Conservation (phyloP, 805 yeast species). For the Candida parachauliodes region DNA sequence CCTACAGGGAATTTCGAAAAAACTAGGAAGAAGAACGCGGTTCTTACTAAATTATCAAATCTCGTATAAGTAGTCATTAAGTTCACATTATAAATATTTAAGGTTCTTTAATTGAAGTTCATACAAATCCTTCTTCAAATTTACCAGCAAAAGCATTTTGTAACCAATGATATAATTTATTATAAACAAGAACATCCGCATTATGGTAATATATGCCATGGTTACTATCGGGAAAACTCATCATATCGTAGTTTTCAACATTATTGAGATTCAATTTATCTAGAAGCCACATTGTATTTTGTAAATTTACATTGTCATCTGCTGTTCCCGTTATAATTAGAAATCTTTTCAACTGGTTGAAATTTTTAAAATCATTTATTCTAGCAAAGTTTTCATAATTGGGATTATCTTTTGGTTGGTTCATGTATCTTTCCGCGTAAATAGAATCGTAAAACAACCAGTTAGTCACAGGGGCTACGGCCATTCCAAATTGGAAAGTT, state of each 20-base stretch:
- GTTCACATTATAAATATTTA: too few species aligned
- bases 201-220: slow-evolving; percentile 80
- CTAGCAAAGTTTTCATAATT: slow-evolving; percentile 58
- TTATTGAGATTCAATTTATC: slow-evolving; percentile 55
- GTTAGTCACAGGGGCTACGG: slow-evolving; percentile 97
- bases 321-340: slow-evolving; percentile 94
- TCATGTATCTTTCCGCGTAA: slow-evolving; percentile 94
- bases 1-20: too few species aligned
- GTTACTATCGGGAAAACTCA: slow-evolving; percentile 89
- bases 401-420: slow-evolving; percentile 65
- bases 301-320: slow-evolving; percentile 96
- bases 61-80: too few species aligned
- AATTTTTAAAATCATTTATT: slow-evolving; percentile 52
- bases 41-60: too few species aligned
- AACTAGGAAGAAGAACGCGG: too few species aligned
- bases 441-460: slow-evolving; percentile 91
- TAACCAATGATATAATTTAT: slow-evolving; percentile 69
- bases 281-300: slow-evolving; percentile 73
- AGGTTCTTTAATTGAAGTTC: neutral
- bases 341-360: slow-evolving; percentile 61
- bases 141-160: slow-evolving; percentile 46
- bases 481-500: slow-evolving; percentile 81
- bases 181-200: slow-evolving; percentile 71
- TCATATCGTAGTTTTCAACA: slow-evolving; percentile 80
- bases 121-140: slow-evolving; percentile 11